Base-by-base conservation (phyloP, 208 protist species). In the Crithidia acanthocephali region DNA sequence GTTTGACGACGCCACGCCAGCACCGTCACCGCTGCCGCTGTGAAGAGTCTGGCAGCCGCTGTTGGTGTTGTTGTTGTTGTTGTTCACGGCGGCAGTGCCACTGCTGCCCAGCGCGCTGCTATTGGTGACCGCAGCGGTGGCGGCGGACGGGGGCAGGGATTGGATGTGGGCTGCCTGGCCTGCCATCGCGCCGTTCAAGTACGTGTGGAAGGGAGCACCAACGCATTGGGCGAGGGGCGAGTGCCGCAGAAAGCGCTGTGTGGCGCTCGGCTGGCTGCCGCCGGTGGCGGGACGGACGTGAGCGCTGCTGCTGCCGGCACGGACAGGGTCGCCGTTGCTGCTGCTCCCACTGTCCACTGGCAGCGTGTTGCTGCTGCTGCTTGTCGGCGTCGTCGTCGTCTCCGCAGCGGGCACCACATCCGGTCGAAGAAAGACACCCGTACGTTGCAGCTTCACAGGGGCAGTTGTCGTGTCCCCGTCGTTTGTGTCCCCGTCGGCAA, bases 161-260 rank as follows among this genome's bases (percentile, higher is more conserved):
- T 68, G 66, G 28, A 73, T 23, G 16, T 79, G 65, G n/a, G 66
- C 74, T 8, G 74, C 74, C 65, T 79, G 65, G 15, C 68, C 74
- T 13, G 61, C 74, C 32, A 79, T 64, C 7, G 74, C 74, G 9
- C 74, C 66, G 25, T 70, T 72, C 27, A 79, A 47, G 60, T 68
- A 72, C 4, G 65, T 65, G 60, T 79, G 65, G 44, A 79, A 74
- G 1, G 71, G 71, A 18, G 56, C 28, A 2, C 62, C 56, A 1
- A 65, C 28, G 48, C 71, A 76, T 37, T 70, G 71, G 10, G 71
- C 53, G 9, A 76, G 33, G 2, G 71, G 71, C 30, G 71, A 76
- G 56, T 53, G 71, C 7, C 65, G 74, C 40, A 79, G 47, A 37
- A 79, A 76, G 16, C 63, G 66, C 62, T 68, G 70, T 6, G 53